Conservation (phyloP, 352 stramenopile genomes). For the Bremia lactucae region DNA sequence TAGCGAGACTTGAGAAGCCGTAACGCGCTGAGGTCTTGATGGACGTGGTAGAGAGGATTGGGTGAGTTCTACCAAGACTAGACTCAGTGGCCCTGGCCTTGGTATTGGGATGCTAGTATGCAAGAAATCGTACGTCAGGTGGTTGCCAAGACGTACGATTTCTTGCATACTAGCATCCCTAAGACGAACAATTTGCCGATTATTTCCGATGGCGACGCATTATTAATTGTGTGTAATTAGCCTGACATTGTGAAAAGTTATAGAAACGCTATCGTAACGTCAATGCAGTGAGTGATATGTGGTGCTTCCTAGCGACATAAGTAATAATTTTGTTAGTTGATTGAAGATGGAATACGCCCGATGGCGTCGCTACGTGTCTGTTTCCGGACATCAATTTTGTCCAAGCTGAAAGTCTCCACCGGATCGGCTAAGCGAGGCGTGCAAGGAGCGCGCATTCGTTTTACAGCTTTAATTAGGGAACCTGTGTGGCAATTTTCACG, state of each 20-base stretch:
- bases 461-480: too few species aligned
- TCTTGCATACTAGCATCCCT: conserved; percentile 80
- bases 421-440: conserved; percentile 44
- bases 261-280: conserved; percentile 85
- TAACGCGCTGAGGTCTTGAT: conserved; percentile 16
- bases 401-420: conserved; percentile 38
- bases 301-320: too few species aligned
- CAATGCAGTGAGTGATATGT: conserved; percentile 85
- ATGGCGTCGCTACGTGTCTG: conserved; percentile 35
- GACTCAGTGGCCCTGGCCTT: conserved; percentile 87
- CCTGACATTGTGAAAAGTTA: conserved; percentile 54
- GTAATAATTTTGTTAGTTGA: too few species aligned
- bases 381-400: conserved; percentile 33
- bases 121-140: conserved; percentile 71
- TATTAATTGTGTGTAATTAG: conserved; percentile 84
- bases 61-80: conserved; percentile 48
- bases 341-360: conserved; percentile 85
- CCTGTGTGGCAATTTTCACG: too few species aligned
- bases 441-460: too few species aligned
- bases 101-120: conserved; percentile 85
- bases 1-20: conserved; percentile 11
- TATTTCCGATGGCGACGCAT: conserved; percentile 92
- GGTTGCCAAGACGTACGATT: conserved; percentile 50
- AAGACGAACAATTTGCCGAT: conserved; percentile 66
- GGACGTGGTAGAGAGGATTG: conserved; percentile 36